These are phyloP conservation scores for Solanum hybrid DNA, from an alignment of 305 asterid species.

Conservation along the genomic window DNA sequence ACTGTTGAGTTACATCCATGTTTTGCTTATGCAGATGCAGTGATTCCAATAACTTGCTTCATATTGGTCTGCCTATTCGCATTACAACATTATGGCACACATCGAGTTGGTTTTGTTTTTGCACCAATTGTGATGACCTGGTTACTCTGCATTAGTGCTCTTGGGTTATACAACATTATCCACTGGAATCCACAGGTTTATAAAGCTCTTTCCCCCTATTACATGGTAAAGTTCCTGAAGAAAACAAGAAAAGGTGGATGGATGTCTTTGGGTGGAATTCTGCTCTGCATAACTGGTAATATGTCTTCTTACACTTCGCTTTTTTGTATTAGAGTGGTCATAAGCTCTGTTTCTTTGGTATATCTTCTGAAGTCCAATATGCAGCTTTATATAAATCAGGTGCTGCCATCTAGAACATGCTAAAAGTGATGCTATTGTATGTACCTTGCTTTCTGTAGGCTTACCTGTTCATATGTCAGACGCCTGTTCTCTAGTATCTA, in stretches of 20 bases:
- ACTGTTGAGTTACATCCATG: neutral
- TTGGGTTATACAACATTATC: conserved; percentile 80
- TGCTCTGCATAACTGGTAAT: conserved; percentile 91
- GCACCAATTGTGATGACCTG: conserved; percentile 78
- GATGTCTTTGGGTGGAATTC: conserved; percentile 98
- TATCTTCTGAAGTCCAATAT: neutral
- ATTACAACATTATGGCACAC: conserved; percentile 93
- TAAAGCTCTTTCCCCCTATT: conserved; percentile 78
- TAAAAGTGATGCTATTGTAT: neutral
- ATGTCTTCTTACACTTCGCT: neutral
- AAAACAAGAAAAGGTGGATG: conserved; percentile 88
- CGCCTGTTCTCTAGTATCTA: neutral
- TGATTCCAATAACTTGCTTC: conserved; percentile 89
- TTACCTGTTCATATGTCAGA: neutral
- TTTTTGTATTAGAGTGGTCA: neutral
- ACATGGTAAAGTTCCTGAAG: conserved; percentile 80
- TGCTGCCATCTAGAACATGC: neutral
- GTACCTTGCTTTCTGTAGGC: neutral
- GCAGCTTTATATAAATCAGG: neutral
- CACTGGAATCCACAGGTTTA: conserved; percentile 80
- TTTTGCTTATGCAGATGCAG: conserved; percentile 59
- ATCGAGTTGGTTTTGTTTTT: conserved; percentile 70
- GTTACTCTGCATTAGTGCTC: conserved; percentile 77
- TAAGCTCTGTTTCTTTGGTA: neutral
- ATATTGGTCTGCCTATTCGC: conserved; percentile 89